Percentiles rank a stretch among this genome's conserved stretches.
phyloP scores from a whole-genome alignment of 306 rosid species.

The Arachis stenosperma region DNA sequence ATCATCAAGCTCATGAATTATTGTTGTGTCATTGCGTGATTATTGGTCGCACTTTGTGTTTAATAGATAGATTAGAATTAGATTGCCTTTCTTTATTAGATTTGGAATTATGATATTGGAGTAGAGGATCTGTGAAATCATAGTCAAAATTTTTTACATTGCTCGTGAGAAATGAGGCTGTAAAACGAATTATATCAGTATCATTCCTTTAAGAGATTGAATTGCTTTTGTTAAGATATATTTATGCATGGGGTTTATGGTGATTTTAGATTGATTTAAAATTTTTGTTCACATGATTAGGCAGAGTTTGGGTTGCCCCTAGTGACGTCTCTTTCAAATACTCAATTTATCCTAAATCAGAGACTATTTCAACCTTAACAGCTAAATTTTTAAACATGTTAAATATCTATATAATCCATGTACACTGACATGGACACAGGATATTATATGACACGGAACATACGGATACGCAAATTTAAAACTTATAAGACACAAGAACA shows the following conservation, averaged over 20 bases:
- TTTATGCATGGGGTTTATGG: background rate
- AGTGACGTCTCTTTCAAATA: no score
- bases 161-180: slow-evolving; percentile 31
- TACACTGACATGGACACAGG: no score
- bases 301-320: no score
- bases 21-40: background rate
- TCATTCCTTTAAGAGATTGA: background rate
- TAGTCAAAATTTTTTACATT: slow-evolving; percentile 14
- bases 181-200: background rate
- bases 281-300: no score
- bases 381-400: no score
- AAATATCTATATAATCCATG: no score
- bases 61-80: slow-evolving; percentile 2
- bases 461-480: no score
- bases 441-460: no score
- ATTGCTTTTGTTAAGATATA: background rate
- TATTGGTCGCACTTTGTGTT: slow-evolving; percentile 15
- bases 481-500: no score
- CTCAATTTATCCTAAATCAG: no score
- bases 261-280: slow-evolving; percentile 21
- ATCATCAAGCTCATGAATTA: slow-evolving; percentile 33
- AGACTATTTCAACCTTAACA: no score
- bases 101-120: slow-evolving; percentile 6
- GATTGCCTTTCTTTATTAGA: slow-evolving; percentile 22
- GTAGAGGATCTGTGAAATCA: slow-evolving; percentile 30